These are phyloP conservation scores for Mrakia frigida DNA, from an alignment of 768 basidiomycete species.

Conservation along the genomic window DNA sequence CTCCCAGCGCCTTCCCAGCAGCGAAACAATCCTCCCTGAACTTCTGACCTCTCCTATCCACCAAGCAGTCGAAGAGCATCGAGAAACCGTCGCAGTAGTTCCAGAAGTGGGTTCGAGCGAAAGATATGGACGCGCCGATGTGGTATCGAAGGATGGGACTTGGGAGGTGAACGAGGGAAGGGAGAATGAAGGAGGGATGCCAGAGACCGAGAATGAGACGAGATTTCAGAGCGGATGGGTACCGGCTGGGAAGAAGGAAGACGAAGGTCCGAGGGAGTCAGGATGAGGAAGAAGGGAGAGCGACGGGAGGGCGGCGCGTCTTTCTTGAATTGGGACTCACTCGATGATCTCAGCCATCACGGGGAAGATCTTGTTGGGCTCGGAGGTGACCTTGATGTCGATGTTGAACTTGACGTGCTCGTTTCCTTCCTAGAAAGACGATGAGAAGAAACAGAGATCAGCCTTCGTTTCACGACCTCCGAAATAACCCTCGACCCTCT, in stretches of 20 bases:
- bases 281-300: neutral
- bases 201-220: slow-evolving; percentile 45
- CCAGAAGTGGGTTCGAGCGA: slow-evolving; percentile 45
- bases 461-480: neutral
- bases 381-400: slow-evolving; percentile 43
- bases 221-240: slow-evolving; percentile 36
- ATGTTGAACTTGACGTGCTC: slow-evolving; percentile 44
- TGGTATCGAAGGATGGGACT: slow-evolving; percentile 40
- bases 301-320: neutral
- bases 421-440: slow-evolving; percentile 39
- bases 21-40: slow-evolving; percentile 42
- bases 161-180: slow-evolving; percentile 42
- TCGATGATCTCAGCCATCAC: slow-evolving; percentile 43
- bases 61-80: slow-evolving; percentile 41
- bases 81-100: slow-evolving; percentile 42
- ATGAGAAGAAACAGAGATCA: neutral
- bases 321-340: slow-evolving; percentile 21
- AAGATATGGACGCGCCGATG: slow-evolving; percentile 42
- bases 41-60: slow-evolving; percentile 40
- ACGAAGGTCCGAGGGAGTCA: too few species aligned
- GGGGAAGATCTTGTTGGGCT: slow-evolving; percentile 38
- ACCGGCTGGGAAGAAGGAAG: neutral
- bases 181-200: slow-evolving; percentile 45
- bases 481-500: neutral
- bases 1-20: slow-evolving; percentile 42